A percentile compares a stretch with the other conserved stretches of the same genome.
Evolutionary conservation across 1,139 yeast species (phyloP).

Genomic region (Hyphopichia wangnamkhiaoensis): DNA sequence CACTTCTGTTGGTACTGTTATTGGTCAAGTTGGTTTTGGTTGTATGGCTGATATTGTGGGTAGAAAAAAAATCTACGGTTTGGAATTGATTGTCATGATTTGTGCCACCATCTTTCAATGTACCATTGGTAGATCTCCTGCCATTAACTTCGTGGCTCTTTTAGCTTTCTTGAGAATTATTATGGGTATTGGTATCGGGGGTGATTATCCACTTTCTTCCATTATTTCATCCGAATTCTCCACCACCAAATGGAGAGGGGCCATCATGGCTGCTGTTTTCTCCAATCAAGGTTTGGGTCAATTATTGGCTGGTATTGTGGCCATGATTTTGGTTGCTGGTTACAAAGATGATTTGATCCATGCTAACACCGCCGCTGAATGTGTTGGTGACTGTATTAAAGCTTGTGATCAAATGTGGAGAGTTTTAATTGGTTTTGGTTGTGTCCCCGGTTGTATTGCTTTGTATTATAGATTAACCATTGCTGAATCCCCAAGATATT

Average conservation of each 20-base stretch:
- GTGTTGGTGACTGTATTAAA: slow-evolving; percentile 64
- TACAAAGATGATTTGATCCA: slow-evolving; percentile 58
- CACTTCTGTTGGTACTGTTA: slow-evolving; percentile 91
- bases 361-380: slow-evolving; percentile 53
- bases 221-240: slow-evolving; percentile 87
- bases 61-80: slow-evolving; percentile 85
- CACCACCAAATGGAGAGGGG: slow-evolving; percentile 95
- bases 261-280: slow-evolving; percentile 90
- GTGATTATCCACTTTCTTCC: slow-evolving; percentile 97
- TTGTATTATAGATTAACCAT: slow-evolving; percentile 88
- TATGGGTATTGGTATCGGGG: slow-evolving; percentile 98
- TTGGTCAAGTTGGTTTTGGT: slow-evolving; percentile 91
- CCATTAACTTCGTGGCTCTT: slow-evolving; percentile 69
- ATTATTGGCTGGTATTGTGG: slow-evolving; percentile 80
- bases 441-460: slow-evolving; percentile 82
- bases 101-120: slow-evolving; percentile 78
- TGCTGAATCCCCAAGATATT: slow-evolving; percentile 91
- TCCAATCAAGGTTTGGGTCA: slow-evolving; percentile 95
- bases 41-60: slow-evolving; percentile 81
- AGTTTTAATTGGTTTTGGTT: slow-evolving; percentile 81
- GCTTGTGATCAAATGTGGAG: slow-evolving; percentile 97
- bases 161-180: slow-evolving; percentile 75
- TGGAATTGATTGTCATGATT: slow-evolving; percentile 82
- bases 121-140: slow-evolving; percentile 67
- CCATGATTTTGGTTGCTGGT: slow-evolving; percentile 69